A percentile compares a stretch with the other conserved stretches of the same genome.
phyloP scores from a whole-genome alignment of 495 filamentous ascomycete genomes.

The Symbiotaphrina buchneri region DNA sequence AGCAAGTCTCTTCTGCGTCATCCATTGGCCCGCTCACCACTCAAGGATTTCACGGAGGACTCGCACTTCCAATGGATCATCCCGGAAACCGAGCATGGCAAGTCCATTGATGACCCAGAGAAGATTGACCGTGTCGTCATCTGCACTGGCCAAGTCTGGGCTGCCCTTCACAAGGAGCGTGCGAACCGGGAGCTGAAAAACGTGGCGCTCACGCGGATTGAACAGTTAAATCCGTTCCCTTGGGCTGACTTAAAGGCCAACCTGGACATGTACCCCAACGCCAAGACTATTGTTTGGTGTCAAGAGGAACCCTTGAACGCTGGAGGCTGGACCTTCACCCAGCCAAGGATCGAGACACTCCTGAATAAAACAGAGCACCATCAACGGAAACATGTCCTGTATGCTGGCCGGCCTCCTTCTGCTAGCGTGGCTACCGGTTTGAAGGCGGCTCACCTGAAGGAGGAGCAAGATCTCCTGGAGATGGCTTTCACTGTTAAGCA shows the following conservation, averaged over 20 bases:
- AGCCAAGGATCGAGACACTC: slow-evolving; percentile 89
- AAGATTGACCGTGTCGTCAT: slow-evolving; percentile 87
- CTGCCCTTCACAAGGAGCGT: slow-evolving; percentile 76
- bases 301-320: slow-evolving; percentile 98
- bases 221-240: slow-evolving; percentile 97
- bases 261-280: slow-evolving; percentile 87
- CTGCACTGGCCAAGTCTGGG: slow-evolving; percentile 89
- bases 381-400: slow-evolving; percentile 85
- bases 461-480: slow-evolving; percentile 78
- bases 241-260: slow-evolving; percentile 93
- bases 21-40: slow-evolving; percentile 65
- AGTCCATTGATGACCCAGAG: slow-evolving; percentile 49
- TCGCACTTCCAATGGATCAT: slow-evolving; percentile 95
- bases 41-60: slow-evolving; percentile 76
- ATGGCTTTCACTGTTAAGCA: slow-evolving; percentile 42
- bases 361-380: slow-evolving; percentile 81
- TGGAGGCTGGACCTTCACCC: slow-evolving; percentile 82
- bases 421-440: slow-evolving; percentile 83
- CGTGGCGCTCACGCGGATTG: slow-evolving; percentile 81
- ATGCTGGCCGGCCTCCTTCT: slow-evolving; percentile 77
- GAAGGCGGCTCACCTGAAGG: slow-evolving; percentile 74
- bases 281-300: slow-evolving; percentile 84
- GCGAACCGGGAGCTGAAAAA: slow-evolving; percentile 62
- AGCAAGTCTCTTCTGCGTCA: slow-evolving; percentile 87
- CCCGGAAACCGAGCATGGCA: slow-evolving; percentile 59